Conservation (phyloP, 768 basidiomycete species). For the Gymnopilus junonius region DNA sequence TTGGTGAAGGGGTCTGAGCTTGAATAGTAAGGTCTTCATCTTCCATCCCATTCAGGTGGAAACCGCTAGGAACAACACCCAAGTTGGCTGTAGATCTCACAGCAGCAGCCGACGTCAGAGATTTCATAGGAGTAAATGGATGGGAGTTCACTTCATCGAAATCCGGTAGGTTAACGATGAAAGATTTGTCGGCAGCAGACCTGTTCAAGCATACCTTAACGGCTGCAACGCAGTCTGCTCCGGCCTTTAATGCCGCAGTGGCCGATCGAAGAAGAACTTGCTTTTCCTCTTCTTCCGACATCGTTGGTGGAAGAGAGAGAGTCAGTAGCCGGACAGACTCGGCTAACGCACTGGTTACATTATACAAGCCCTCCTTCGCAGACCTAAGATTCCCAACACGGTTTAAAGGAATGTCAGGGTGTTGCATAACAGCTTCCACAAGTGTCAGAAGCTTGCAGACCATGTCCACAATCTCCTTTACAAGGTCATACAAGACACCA, state of each 20-base stretch:
- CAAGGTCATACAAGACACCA: constrained; percentile 92
- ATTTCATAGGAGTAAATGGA: constrained; percentile 52
- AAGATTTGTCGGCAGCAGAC: constrained; percentile 61
- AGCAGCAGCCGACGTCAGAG: constrained; percentile 42
- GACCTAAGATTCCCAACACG: constrained; percentile 67
- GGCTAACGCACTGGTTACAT: constrained; percentile 83
- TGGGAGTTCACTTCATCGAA: constrained; percentile 47
- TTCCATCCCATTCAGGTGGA: constrained; percentile 39
- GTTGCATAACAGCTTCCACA: constrained; percentile 85
- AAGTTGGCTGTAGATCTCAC: constrained; percentile 36
- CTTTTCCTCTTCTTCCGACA: constrained; percentile 85
- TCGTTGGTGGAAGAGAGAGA: constrained; percentile 43
- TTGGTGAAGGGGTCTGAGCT: constrained; percentile 41
- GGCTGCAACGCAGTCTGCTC: constrained; percentile 85
- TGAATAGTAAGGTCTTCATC: constrained; percentile 71
- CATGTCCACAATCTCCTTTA: constrained; percentile 92
- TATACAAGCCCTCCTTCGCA: constrained; percentile 83
- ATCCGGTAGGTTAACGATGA: constrained; percentile 66
- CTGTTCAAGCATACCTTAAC: constrained; percentile 83
- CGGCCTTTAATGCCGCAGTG: constrained; percentile 85
- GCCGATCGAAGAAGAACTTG: constrained; percentile 79
- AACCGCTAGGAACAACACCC: constrained; percentile 37
- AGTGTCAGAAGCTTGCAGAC: constrained; percentile 91
- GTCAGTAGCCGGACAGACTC: constrained; percentile 86
- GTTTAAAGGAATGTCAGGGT: constrained; percentile 67